Evolutionary conservation across 345 rosid genomes (phyloP).

Genomic region (Ceriops decandra): DNA sequence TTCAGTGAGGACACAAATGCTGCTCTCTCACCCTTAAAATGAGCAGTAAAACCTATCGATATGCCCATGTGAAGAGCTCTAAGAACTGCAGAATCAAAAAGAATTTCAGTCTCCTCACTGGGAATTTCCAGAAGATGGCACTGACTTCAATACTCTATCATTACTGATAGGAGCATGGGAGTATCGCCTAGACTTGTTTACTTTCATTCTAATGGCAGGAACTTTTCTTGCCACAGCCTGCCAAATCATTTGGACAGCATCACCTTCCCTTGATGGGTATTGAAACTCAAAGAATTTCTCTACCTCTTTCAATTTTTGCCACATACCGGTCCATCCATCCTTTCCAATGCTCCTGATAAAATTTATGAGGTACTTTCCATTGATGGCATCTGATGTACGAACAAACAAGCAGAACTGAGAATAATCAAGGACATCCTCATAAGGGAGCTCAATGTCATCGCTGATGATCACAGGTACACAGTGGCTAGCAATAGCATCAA

Average conservation of each 20-base stretch:
- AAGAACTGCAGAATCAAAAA: constrained; percentile 1
- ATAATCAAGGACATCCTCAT: constrained; percentile 85
- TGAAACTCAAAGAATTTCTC: constrained; percentile 54
- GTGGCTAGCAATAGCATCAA: constrained; percentile 92
- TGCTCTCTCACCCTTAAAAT: constrained; percentile 11
- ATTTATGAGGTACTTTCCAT: constrained; percentile 58
- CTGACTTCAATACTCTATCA: constrained; percentile 24
- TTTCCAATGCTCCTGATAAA: constrained; percentile 55
- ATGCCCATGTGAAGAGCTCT: constrained; percentile 1
- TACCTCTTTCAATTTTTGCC: constrained; percentile 57
- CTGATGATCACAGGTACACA: constrained; percentile 91
- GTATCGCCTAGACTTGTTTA: constrained; percentile 59
- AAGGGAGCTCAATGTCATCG: constrained; percentile 91
- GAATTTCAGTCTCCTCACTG: constrained; percentile 39
- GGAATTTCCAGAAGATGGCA: constrained; percentile 43
- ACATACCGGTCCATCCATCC: constrained; percentile 78
- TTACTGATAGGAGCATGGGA: constrained; percentile 19
- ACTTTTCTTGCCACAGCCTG: constrained; percentile 76
- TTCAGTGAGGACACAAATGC: constrained; percentile 7
- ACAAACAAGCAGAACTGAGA: constrained; percentile 81
- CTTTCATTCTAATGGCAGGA: constrained; percentile 53
- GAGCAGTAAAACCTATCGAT: constrained; percentile 1
- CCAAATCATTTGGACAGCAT: constrained; percentile 94
- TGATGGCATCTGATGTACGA: constrained; percentile 72
- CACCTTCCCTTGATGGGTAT: constrained; percentile 57